phyloP scores from a whole-genome alignment of 495 filamentous ascomycete species.

The Lichina pygmaea region DNA sequence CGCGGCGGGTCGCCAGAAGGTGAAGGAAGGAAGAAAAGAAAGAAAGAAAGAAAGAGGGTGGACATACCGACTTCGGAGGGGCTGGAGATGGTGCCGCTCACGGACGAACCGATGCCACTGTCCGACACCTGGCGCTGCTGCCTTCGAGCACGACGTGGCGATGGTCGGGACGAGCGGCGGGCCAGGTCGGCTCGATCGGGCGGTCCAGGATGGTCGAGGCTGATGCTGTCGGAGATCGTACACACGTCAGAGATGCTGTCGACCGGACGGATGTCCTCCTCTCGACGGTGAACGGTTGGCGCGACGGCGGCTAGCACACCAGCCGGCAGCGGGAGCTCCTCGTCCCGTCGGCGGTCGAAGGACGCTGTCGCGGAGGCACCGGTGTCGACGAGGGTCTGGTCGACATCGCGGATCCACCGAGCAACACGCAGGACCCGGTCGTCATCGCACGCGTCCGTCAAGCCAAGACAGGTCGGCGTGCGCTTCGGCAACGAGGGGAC shows the following conservation, averaged over 20 bases:
- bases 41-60: not conserved
- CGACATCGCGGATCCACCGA: constrained; percentile 15
- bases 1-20: not conserved
- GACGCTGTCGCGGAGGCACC: constrained; percentile 9
- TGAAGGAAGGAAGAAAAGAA: not conserved
- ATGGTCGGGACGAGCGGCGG: not conserved
- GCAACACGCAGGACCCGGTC: constrained; percentile 22
- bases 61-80: constrained; percentile 4
- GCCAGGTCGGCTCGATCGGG: no score
- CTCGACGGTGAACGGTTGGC: not conserved
- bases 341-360: constrained; percentile 7
- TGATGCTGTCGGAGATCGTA: no score
- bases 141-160: constrained; percentile 1
- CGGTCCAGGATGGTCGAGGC: no score
- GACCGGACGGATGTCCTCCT: no score
- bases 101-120: constrained; percentile 29
- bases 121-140: constrained; percentile 18
- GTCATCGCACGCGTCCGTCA: constrained; percentile 17
- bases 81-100: constrained; percentile 11
- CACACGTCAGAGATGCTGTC: no score
- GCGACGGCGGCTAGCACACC: constrained; percentile 1
- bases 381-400: constrained; percentile 13
- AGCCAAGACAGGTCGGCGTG: constrained; percentile 19
- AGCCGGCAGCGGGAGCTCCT: constrained; percentile 8
- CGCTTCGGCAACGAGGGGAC: constrained; percentile 22